Percentiles rank a stretch among this genome's conserved stretches.
Evolutionary conservation across 1,284 basidiomycete species (phyloP).

Genomic region (Ceratobasidium sp.): DNA sequence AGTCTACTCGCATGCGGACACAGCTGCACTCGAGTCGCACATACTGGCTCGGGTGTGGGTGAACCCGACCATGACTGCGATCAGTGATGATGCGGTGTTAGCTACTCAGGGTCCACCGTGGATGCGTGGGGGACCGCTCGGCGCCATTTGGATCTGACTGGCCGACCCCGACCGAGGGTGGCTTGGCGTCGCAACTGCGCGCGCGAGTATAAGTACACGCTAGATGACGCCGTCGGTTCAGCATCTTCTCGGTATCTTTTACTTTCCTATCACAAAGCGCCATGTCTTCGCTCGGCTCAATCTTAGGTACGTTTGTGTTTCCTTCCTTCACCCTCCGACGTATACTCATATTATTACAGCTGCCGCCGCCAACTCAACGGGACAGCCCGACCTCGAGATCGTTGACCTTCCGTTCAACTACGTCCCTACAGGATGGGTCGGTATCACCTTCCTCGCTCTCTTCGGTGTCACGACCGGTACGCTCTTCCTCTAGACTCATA

Average conservation of each 20-base stretch:
- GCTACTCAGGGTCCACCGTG: neutral
- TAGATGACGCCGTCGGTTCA: neutral
- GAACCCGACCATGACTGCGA: slow-evolving; percentile 24
- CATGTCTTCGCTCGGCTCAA: neutral
- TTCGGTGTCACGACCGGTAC: slow-evolving; percentile 44
- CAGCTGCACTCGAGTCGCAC: no score
- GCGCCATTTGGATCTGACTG: neutral
- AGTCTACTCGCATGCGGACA: neutral
- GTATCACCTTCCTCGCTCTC: slow-evolving; percentile 46
- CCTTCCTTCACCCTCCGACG: neutral
- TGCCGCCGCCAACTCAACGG: slow-evolving; percentile 2
- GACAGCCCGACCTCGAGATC: neutral
- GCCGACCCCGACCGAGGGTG: slow-evolving; percentile 1
- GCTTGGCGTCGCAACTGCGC: neutral
- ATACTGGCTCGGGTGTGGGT: neutral
- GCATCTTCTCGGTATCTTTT: neutral
- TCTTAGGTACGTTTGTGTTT: neutral
- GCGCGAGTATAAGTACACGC: neutral
- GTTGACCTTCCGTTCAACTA: slow-evolving; percentile 33
- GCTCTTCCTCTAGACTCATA: neutral
- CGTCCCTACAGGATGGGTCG: slow-evolving; percentile 47
- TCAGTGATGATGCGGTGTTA: slow-evolving; percentile 15
- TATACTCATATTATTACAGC: neutral
- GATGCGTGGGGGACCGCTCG: neutral
- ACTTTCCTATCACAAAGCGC: neutral